Base-by-base conservation (phyloP, 192 early-diverging fungal species). In the Neocallimastix lanati region DNA sequence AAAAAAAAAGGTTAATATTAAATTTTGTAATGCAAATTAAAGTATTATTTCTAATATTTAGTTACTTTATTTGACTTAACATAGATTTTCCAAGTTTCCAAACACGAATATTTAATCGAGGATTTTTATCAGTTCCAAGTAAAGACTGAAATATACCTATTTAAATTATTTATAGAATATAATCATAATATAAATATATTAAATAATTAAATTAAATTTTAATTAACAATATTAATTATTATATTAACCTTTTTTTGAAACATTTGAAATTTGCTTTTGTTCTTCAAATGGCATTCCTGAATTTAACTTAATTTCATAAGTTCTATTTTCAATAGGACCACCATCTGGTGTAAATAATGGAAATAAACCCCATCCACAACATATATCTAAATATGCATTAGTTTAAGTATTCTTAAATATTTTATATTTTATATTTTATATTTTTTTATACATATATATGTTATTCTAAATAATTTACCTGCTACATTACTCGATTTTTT, bases 361-460 rank as follows among this genome's bases (percentile, higher is more conserved):
- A 11, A 88, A 83, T 14, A 87, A 28, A 76, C 84, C 84, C 88
- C 88, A 88, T 33, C 88, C 88, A 40, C 84, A 85, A 29, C 82
- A 83, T 36, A 87, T 76, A 78, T 86, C 86, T 29, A 78, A 25
- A 16, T 81, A 76, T 18, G 80, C 76, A 33, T 78, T 81, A 82
- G 76, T 78, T 76, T n/a, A 30, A 28, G 5, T 33, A 78, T 78
- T 28, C 14, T 76, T 29, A n/a, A n/a, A n/a, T n/a, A n/a, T 33
- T 33, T 6, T 33, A 33, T 6, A 33, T 33, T 6, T 33, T 3
- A 33, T 33, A 33, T 6, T 33, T 33, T 33, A 33, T 33, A 33
- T 6, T 6, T 33, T 33, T 6, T 33, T 33, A 33, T 33, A 33
- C n/a, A n/a, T n/a, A n/a, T n/a, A n/a, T n/a, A n/a, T n/a, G n/a